Evolutionary conservation across 2,329 filamentous ascomycete genomes (phyloP), one percentile per base, ranked within the genome.

Genomic region (Venturia carpophila): DNA sequence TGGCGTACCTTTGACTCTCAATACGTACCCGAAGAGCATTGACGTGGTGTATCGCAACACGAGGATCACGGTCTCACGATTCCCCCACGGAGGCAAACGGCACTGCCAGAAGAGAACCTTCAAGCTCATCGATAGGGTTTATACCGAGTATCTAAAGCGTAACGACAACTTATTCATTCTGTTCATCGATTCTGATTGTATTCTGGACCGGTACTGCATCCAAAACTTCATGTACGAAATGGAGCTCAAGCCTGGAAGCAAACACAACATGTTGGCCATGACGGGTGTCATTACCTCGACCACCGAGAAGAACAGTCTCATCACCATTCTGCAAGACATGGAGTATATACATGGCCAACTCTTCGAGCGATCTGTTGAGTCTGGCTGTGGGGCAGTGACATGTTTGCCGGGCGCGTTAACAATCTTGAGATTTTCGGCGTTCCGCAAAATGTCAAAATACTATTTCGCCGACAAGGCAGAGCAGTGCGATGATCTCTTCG

Each of bases 171-270:
- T 97, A 0, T 97, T 97, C 74, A 88, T 97, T 64, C 84, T 97
- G 13, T 97, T 97, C 77, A 97, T 97, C 73, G 93, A 97, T 78
- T 97, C 92, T 0, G 93, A 97, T 74, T 97, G 94, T 76, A 94
- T 97, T 68, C 80, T 97, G 62, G 93, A 97, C 78, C 85, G 87
- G 66, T 86, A 92, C 49, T 97, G 93, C 74, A 84, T 97, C 67
- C 93, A 97, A 74, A 97, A 97, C 75, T 97, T 97, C 77, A 90
- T 97, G 79, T 97, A 94, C 76, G 93, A 97, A 74, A 97, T 97
- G 94, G 92, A 97, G 76, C 81, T 97, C 67, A 96, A 93, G 75
- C 93, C 93, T 0, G 92, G 92, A 64, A 96, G 92, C 77, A 87
- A 90, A 73, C 86, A 87, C 73, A 91, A 95, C 74, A 97, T 96